Evolutionary conservation across 257 asterid genomes (phyloP).

Genomic region (Ocimum tenuiflorum): DNA sequence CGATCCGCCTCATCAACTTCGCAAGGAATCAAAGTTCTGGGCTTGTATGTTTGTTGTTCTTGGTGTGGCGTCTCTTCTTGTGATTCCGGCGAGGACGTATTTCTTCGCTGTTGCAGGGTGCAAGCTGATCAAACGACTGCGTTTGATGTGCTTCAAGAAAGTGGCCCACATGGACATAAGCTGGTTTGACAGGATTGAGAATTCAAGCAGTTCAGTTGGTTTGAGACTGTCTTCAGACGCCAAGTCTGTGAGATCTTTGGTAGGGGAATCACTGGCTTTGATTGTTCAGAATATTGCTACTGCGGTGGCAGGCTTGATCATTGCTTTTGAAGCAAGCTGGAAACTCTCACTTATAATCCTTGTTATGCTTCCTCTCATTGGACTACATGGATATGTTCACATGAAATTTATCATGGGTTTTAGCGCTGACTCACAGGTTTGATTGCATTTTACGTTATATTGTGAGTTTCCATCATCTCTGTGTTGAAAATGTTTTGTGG

Average conservation of each 20-base stretch:
- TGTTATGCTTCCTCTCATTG: conserved; percentile 52
- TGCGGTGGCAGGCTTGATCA: conserved; percentile 37
- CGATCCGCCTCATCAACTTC: conserved; percentile 42
- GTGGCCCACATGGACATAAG: conserved; percentile 55
- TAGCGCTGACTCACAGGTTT: conserved; percentile 55
- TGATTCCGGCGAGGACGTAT: conserved; percentile 43
- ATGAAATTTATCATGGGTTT: conserved; percentile 44
- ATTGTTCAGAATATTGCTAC: conserved; percentile 52
- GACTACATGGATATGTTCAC: conserved; percentile 53
- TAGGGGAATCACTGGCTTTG: conserved; percentile 53
- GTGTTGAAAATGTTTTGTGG: background rate
- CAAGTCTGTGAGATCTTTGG: conserved; percentile 40
- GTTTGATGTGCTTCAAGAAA: conserved; percentile 59
- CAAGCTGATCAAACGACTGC: conserved; percentile 42
- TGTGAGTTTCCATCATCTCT: too few species aligned
- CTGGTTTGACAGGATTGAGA: conserved; percentile 51
- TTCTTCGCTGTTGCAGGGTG: conserved; percentile 53
- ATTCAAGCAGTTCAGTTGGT: conserved; percentile 35
- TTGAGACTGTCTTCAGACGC: conserved; percentile 42
- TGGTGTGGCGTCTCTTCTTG: conserved; percentile 34
- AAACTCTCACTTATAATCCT: conserved; percentile 34
- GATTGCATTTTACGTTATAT: background rate
- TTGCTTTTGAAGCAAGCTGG: conserved; percentile 55
- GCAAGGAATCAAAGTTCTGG: conserved; percentile 43
- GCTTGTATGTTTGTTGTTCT: conserved; percentile 45